Conservation (phyloP, 371 early-diverging fungal species). For the Funneliformis caledonium region DNA sequence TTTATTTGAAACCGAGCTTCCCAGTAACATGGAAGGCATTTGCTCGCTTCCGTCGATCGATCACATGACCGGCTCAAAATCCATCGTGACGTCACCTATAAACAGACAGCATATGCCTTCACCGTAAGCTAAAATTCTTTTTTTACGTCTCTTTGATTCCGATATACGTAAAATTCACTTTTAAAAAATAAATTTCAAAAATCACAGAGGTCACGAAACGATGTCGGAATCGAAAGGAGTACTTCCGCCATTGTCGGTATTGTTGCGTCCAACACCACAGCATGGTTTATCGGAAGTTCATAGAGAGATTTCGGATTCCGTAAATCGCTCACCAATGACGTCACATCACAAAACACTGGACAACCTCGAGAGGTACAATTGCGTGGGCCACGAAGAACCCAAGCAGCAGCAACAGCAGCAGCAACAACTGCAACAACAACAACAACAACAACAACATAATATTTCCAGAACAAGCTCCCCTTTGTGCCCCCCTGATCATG, state of each 20-base stretch:
- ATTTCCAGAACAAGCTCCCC: not conserved
- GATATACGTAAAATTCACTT: not conserved
- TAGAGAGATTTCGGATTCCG: not conserved
- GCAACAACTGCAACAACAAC: no score
- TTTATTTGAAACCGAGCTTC: not conserved
- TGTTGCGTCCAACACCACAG: not conserved
- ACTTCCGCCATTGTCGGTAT: not conserved
- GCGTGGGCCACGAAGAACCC: not conserved
- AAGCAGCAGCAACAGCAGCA: constrained; percentile 1
- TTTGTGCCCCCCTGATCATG: not conserved
- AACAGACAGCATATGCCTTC: not conserved
- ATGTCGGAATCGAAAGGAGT: not conserved
- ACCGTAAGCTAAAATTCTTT: not conserved
- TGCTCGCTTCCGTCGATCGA: not conserved
- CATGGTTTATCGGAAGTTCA: not conserved
- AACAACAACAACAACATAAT: no score
- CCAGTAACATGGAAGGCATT: not conserved
- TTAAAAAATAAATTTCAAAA: not conserved
- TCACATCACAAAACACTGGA: not conserved
- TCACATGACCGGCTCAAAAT: constrained; percentile 2
- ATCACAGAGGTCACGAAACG: not conserved
- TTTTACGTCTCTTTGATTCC: not conserved
- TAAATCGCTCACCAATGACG: not conserved
- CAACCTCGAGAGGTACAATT: not conserved
- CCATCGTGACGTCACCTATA: not conserved